Evolutionary conservation across 2,329 filamentous ascomycete species (phyloP).

Genomic region (Trematosphaeria pertusa): DNA sequence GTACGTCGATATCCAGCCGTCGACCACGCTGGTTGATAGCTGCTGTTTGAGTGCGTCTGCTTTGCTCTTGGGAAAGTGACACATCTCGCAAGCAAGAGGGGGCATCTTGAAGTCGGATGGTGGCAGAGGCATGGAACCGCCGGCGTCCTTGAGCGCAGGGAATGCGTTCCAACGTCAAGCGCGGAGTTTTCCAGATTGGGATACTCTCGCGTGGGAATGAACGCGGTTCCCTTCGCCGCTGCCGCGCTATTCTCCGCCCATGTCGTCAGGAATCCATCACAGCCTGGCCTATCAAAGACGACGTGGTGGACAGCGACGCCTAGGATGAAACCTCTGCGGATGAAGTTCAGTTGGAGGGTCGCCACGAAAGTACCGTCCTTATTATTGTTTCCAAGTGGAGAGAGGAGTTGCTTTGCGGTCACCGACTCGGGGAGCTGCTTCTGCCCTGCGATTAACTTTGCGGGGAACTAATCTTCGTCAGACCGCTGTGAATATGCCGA

Average conservation of each 20-base stretch:
- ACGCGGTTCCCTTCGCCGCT: conserved; percentile 15
- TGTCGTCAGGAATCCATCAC: conserved; percentile 31
- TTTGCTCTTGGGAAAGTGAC: conserved; percentile 28
- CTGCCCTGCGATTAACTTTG: conserved; percentile 15
- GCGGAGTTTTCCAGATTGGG: conserved; percentile 10
- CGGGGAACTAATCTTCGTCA: conserved; percentile 13
- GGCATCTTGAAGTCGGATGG: conserved; percentile 34
- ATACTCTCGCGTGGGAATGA: conserved; percentile 9
- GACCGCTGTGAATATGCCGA: no score
- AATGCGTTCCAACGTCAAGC: conserved; percentile 3
- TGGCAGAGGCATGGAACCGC: conserved; percentile 20
- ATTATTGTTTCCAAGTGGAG: conserved; percentile 10
- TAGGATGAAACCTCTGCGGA: conserved; percentile 35
- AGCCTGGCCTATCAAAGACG: conserved; percentile 30
- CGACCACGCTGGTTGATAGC: conserved; percentile 1
- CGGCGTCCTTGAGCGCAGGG: conserved; percentile 16
- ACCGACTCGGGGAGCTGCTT: conserved; percentile 8
- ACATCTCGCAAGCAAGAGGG: conserved; percentile 21
- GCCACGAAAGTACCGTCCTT: conserved; percentile 13
- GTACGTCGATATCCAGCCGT: conserved; percentile 33
- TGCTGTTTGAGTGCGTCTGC: conserved; percentile 23
- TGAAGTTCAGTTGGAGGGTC: conserved; percentile 35
- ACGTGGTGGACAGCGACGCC: conserved; percentile 33
- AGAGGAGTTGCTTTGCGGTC: neutral
- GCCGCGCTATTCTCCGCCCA: conserved; percentile 34